Base-by-base conservation (phyloP, 345 rosid genomes). In the Salix brachista region DNA sequence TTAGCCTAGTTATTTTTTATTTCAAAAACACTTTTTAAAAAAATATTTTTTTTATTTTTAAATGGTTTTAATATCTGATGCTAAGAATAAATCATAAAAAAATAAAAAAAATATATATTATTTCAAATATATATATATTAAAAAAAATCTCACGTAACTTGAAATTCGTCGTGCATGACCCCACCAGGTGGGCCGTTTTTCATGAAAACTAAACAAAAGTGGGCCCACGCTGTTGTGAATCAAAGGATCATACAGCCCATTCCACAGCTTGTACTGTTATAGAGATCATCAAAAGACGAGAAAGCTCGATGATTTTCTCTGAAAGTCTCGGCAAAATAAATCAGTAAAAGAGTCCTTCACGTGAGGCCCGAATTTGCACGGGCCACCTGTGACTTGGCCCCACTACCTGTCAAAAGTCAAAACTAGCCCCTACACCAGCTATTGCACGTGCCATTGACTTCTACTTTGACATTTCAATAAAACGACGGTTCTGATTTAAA, bases 231-330 rank as follows among this genome's bases (percentile, higher is more conserved):
- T 8, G 46, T 16, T 56, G n/a, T 23, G 50, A 18, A 13, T 30
- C 18, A 11, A 10, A 19, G 62, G 62, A 56, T 23, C 25, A 9
- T 56, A 3, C 37, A 60, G 75, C 75, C 75, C 67, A 37, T 16
- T 19, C 54, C 67, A 70, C 62, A 0, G 11, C 39, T 19, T 48
- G 42, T 9, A 3, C 2, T 11, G 28, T 18, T n/a, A 32, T 32
- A 46, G 23, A 41, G 11, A 41, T 41, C 25, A 70, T 70, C 7
- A 39, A 72, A 60, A 72, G 67, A 72, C 60, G 75, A 72, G 67
- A 72, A 72, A 72, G 48, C 36, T n/a, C 28, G 52, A 70, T 48
- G 60, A 70, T 17, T 44, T 19, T 34, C 34, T 36, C 48, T 19
- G 36, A 30, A 4, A 39, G 46, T 37, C 13, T 4, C 16, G 39